Evolutionary conservation across 2,329 filamentous ascomycete species (phyloP), one percentile per base, ranked within the genome.

Genomic region (Cryphonectria nitschkei): DNA sequence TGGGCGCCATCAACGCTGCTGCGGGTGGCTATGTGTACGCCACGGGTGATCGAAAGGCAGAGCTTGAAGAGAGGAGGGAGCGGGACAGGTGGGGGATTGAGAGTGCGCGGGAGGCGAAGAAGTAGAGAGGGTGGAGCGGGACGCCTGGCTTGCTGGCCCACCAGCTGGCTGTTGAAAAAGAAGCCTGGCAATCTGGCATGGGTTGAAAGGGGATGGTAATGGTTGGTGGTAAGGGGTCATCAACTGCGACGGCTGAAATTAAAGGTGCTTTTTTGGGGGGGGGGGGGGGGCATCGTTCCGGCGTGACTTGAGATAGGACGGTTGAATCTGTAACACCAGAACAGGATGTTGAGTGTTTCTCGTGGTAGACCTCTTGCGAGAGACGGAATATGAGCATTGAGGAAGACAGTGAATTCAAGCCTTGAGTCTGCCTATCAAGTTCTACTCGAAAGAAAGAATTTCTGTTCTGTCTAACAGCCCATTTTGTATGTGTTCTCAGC

Each of bases 21-120:
- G 86, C 85, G 0, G 86, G 84, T 2, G 83, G 83, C 2, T 87
- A 83, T 80, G 84, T 84, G 2, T 89, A 89, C 70, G 80, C 83
- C 19, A 84, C 78, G 14, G 87, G 86, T 0, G 82, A 88, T 73
- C 82, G 86, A 56, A 81, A 83, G 73, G 80, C 76, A 69, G 88
- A 89, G 76, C 83, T 83, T 68, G 78, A 80, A 74, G 84, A 83
- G 74, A 81, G 88, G 70, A 76, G 76, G 71, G 81, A 84, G 65
- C 81, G 86, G 69, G 86, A 88, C 62, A 80, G 86, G 43, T 89
- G 87, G 87, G 84, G 79, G 9, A 74, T 81, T 29, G 79, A 79
- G 72, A 73, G 65, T 52, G 70, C 56, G 41, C 34, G 46, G 58
- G 67, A 62, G 67, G 32, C 39, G 58, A 61, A 37, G 63, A 70